These are phyloP conservation scores for Trypanosoma congolense DNA, from an alignment of 208 protist species.

Conservation along the genomic window DNA sequence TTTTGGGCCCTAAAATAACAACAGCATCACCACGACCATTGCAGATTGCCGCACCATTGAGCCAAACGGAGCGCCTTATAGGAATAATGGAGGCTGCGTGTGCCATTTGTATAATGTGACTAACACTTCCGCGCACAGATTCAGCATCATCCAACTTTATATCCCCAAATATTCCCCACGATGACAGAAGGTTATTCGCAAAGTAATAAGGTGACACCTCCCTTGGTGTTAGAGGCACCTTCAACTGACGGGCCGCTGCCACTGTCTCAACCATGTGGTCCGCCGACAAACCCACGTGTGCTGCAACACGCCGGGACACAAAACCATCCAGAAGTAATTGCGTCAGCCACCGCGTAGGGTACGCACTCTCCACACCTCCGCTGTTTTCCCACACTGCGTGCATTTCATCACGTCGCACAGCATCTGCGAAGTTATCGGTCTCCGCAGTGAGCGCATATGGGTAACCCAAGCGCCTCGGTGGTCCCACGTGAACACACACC, in stretches of 20 bases:
- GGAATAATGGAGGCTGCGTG: conserved; percentile 34
- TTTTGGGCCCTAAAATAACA: conserved; percentile 43
- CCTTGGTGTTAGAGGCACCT: conserved; percentile 33
- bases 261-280: conserved; percentile 29
- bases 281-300: conserved; percentile 41
- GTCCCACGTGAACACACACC: conserved; percentile 41
- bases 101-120: conserved; percentile 32
- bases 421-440: conserved; percentile 39
- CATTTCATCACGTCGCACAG: conserved; percentile 38
- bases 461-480: conserved; percentile 44
- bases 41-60: conserved; percentile 55
- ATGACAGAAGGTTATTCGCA: conserved; percentile 40
- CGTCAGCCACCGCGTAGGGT: conserved; percentile 43
- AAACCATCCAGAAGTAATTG: conserved; percentile 69
- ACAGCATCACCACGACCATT: conserved; percentile 35
- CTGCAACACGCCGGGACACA: conserved; percentile 48
- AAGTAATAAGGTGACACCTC: conserved; percentile 65
- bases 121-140: conserved; percentile 23
- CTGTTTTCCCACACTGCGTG: conserved; percentile 21
- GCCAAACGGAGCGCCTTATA: conserved; percentile 40
- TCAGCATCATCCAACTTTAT: conserved; percentile 2
- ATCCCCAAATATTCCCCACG: conserved; percentile 64
- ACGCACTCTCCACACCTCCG: neutral
- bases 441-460: conserved; percentile 42
- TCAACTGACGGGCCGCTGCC: conserved; percentile 20